These are phyloP conservation scores for Hibiscus syriacus DNA, from an alignment of 345 rosid genomes.

Conservation along the genomic window DNA sequence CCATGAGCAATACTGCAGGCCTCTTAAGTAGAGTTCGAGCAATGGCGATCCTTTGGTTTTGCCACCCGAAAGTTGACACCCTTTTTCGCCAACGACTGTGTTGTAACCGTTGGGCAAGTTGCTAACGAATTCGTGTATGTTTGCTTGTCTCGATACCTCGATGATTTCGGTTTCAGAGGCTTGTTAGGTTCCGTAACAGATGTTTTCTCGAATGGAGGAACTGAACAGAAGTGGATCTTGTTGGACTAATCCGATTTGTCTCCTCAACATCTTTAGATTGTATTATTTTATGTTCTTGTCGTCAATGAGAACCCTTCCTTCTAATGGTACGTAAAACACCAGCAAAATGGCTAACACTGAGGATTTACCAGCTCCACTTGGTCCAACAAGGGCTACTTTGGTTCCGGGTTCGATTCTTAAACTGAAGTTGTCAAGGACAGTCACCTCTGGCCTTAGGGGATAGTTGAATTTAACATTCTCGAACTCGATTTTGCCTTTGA, in stretches of 20 bases:
- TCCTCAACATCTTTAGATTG: conserved; percentile 37
- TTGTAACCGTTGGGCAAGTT: conserved; percentile 45
- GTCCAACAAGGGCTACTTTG: conserved; percentile 48
- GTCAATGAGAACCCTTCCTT: conserved; percentile 38
- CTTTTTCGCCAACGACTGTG: conserved; percentile 54
- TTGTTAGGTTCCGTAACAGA: conserved; percentile 32
- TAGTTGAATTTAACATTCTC: conserved; percentile 42
- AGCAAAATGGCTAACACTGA: conserved; percentile 49
- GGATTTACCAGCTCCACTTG: conserved; percentile 64
- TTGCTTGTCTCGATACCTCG: conserved; percentile 40
- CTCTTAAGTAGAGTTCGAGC: conserved; percentile 50
- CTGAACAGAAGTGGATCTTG: conserved; percentile 55
- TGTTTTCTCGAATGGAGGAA: conserved; percentile 41
- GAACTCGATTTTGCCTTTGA: conserved; percentile 36
- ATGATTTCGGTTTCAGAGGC: conserved; percentile 47
- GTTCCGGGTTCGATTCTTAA: conserved; percentile 40
- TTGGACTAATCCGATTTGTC: conserved; percentile 46
- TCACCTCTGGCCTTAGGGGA: conserved; percentile 49
- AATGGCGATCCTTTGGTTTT: conserved; percentile 59
- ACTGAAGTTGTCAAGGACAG: conserved; percentile 40
- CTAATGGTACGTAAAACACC: conserved; percentile 36
- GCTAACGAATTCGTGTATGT: conserved; percentile 45
- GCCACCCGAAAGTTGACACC: conserved; percentile 64
- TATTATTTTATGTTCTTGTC: conserved; percentile 28
- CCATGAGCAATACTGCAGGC: conserved; percentile 54